Base-by-base conservation (phyloP, 805 yeast species). In the Sungouiella blattae region DNA sequence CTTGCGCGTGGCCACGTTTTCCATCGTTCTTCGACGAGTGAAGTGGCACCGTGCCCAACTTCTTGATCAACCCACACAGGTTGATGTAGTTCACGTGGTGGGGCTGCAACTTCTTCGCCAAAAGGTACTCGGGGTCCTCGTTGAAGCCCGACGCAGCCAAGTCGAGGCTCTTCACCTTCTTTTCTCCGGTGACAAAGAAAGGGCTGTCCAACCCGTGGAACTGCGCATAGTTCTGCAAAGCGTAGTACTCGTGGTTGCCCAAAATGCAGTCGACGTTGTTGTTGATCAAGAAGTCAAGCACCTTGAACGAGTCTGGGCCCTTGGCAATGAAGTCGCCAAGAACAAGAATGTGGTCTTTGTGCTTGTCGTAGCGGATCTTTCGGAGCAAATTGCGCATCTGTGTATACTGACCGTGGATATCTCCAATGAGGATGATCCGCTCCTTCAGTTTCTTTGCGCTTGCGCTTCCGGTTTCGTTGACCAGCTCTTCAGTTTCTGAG, bases 321-420 rank as follows among this genome's bases (percentile, higher is more conserved):
- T 89, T 91, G 33, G 87, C 71, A 12, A 86, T 67, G 56, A 88
- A 86, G 53, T 89, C 97, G 4, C 98, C 98, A 14, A 88, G 58
- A 15, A 88, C 62, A 1, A 89, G 60, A 11, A 88, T 66, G 28
- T 73, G 73, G 53, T 87, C 94, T 6, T 56, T 48, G 14, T 64
- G 49, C 11, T 57, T 54, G 37, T 77, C 66, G 49, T 68, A 76
- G 9, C 69, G 57, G 14, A 76, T 48, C 49, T 76, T 71, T 6
- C 65, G 49, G 36, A 89, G 60, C 26, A 91, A 63, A 32, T 67
- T 59, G 37, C 55, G 54, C 36, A 88, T 62, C 49, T 77, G 77
- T 6, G 67, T 60, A 48, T 69, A 77, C 47, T 80, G 79, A 2
- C 96, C 97, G 60, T 89, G 98, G 15, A 89, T 77, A 56, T 89